Evolutionary conservation across 371 early-diverging fungal genomes (phyloP), one percentile per base, ranked within the genome.

Genomic region (Apophysomyces trapeziformis): DNA sequence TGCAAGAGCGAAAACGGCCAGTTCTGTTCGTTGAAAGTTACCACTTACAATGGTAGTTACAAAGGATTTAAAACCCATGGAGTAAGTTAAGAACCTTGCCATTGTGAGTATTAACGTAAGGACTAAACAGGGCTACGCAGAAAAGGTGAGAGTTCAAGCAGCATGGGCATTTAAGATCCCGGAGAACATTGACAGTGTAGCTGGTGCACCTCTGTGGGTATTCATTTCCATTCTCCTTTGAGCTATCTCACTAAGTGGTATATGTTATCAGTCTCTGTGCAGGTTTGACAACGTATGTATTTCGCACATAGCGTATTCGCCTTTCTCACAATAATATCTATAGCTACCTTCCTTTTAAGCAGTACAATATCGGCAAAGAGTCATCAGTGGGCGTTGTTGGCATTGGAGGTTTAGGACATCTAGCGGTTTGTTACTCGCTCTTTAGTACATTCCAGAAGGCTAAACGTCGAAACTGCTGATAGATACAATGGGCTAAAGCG

Each of bases 371-470:
- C 62, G 77, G 77, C 26, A 74, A 83, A 1, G 76, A 79, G 36
- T 72, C 79, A 62, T 69, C 67, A 1, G 90, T 92, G 58, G 92
- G 90, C 44, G 74, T 92, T 18, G 75, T 89, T 35, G 93, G 90
- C 9, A 89, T 91, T 61, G 93, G 93, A 43, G 93, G 93, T 14
- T 75, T 92, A 32, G 92, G 92, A 14, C 92, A 92, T 50, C 70
- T 92, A 71, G 91, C 84, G 18, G 75, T 75, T 21, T 21, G 54
- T 50, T 50, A 21, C 21, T 11, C n/a, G 7, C 5, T 7, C 21
- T 32, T 14, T 21, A 21, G 21, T 7, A 50, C 0, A 9, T 8
- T 50, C 21, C 9, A 21, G 0, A 4, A 5, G 21, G 16, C 3
- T 4, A 5, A 14, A 38, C 39, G 38, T n/a, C 2, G 32, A 26